Conservation (phyloP, 2,329 filamentous ascomycete species). For the Arachnomyces sp. region DNA sequence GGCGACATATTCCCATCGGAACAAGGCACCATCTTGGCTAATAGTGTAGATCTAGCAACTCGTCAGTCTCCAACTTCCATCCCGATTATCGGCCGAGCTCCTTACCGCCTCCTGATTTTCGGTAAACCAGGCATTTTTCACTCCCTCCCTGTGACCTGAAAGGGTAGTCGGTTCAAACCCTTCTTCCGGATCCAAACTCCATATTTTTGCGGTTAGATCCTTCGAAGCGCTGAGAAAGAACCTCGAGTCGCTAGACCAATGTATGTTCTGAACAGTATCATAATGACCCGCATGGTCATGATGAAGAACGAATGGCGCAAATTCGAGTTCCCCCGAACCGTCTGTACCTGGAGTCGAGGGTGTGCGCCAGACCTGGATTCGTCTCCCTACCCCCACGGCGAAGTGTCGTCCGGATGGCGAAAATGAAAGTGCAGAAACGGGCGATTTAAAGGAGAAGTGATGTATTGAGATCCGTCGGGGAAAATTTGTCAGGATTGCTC, state of each 20-base stretch:
- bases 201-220: constrained; percentile 87
- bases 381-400: constrained; percentile 76
- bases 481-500: constrained; percentile 87
- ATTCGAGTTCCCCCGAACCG: constrained; percentile 75
- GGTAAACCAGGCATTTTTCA: constrained; percentile 95
- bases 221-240: constrained; percentile 92
- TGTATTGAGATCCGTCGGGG: constrained; percentile 79
- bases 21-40: constrained; percentile 94
- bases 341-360: constrained; percentile 79
- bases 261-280: constrained; percentile 74
- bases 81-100: constrained; percentile 2
- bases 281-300: constrained; percentile 82
- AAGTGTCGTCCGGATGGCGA: constrained; percentile 88
- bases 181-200: constrained; percentile 82
- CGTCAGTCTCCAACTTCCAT: constrained; percentile 4
- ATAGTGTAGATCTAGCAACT: constrained; percentile 68
- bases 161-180: constrained; percentile 85
- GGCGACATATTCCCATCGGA: constrained; percentile 78
- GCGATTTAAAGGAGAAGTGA: constrained; percentile 87
- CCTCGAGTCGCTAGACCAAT: constrained; percentile 93
- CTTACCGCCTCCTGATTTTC: constrained; percentile 73
- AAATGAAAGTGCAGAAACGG: constrained; percentile 77
- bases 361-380: constrained; percentile 92
- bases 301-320: constrained; percentile 87
- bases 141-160: constrained; percentile 80